Base-by-base conservation (phyloP, 331 rosid genomes). In the Acacia pycnantha region DNA sequence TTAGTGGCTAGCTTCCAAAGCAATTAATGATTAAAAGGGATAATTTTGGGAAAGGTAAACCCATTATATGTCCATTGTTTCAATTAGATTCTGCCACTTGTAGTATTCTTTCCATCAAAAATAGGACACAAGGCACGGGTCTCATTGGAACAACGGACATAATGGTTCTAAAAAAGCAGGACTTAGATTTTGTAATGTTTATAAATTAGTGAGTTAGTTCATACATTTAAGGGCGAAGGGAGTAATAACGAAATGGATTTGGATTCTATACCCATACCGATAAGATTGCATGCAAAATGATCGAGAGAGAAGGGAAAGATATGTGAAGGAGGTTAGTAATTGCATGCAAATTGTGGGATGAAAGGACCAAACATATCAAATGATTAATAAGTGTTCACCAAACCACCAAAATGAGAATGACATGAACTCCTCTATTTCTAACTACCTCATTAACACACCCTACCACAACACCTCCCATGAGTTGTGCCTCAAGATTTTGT, bases 301-400 rank as follows among this genome's bases (percentile, higher is more conserved):
- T 3, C 1, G 18, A 24, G 9, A 5, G 18, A 24, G 18, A 21
- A 62, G 56, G 22, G n/a, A 73, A 74, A 78, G 80, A 87, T 81
- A 81, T 41, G 64, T 84, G 84, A 87, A 59, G 26, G 21, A n/a
- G 5, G 21, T n/a, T 70, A 70, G 7, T 12, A 54, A 27, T 10
- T 35, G 50, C 81, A 84, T 84, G 86, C 84, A 81, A 84, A 74
- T 21, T 78, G 53, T 78, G 84, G 82, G 70, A 62, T 56, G 61
- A 37, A 82, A 56, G 69, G 62, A 84, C 56, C 77, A 79, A 61
- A 53, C 44, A 84, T 46, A 74, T 84, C 81, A 71, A 87, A 82
- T 87, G 88, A 84, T 87, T 78, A 56, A 82, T 50, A 53, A 79
- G 26, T 22, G 11, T 65, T 84, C 69, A 82, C 90, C 88, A 79